Base-by-base conservation (phyloP, 192 early-diverging fungal species). In the Backusella liffmaniae region DNA sequence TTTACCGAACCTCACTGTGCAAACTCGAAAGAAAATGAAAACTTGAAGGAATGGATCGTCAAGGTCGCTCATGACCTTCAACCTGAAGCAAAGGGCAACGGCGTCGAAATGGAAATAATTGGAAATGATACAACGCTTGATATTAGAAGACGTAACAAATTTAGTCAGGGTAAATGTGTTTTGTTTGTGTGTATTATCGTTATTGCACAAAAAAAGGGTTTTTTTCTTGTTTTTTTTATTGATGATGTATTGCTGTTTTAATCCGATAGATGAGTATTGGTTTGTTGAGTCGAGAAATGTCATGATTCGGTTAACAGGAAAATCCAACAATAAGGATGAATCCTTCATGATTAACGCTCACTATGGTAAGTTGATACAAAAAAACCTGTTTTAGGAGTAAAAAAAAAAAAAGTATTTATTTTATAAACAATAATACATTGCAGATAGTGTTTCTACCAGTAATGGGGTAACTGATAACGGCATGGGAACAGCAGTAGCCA, bases 381-480 rank as follows among this genome's bases (percentile, higher is more conserved):
- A 2, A 23, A 36, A 15, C 18, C n/a, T n/a, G n/a, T n/a, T n/a
- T n/a, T n/a, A n/a, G n/a, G n/a, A n/a, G n/a, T n/a, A n/a, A 46
- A 42, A 42, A 42, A 42, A 13, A 53, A 12, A 2, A 9, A 36
- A 15, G n/a, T 37, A 26, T 68, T 29, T 51, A 21, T 37, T 49
- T 73, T 12, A 62, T 23, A 65, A 29, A 41, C 44, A 34, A 13
- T 42, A 39, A 36, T 32, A 62, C 74, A 32, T 32, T 32, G 3
- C 32, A 88, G 92, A 92, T 41, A 86, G 89, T 26, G 92, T 91
- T 3, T 84, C 90, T 3, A 86, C 91, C 72, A 90, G 90, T 76
- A 83, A 92, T 67, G 92, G 92, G 69, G 91, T 90, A 26, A 92
- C 87, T 32, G 92, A 93, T 68, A 90, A 91, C 67, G 92, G 92